Conservation (phyloP, 1,139 yeast genomes). For the Kurtzmaniella quercitrusa region DNA sequence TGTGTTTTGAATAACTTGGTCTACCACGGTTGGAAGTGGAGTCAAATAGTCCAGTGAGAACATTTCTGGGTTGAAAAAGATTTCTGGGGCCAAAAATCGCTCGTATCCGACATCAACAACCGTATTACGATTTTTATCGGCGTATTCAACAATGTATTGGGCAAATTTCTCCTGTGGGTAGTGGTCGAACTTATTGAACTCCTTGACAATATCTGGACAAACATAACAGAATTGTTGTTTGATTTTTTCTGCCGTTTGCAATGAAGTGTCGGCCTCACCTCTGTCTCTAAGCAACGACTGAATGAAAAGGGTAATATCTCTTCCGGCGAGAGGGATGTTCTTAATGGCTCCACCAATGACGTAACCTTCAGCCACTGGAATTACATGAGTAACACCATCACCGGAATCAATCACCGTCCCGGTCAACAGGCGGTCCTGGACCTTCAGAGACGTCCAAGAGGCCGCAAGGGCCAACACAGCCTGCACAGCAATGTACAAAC, state of each 20-base stretch:
- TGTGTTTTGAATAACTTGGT: conserved; percentile 88
- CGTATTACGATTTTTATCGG: conserved; percentile 62
- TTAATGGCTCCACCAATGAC: conserved; percentile 97
- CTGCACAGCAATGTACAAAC: conserved; percentile 95
- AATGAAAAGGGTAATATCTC: conserved; percentile 92
- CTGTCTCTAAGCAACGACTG: conserved; percentile 93
- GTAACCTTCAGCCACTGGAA: conserved; percentile 98
- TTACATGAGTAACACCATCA: conserved; percentile 97
- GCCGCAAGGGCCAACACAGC: conserved; percentile 98
- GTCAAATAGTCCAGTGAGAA: conserved; percentile 93
- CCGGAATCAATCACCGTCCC: conserved; percentile 99
- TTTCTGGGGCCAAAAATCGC: conserved; percentile 96
- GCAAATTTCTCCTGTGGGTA: conserved; percentile 89
- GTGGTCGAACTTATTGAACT: conserved; percentile 89
- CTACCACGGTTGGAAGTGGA: conserved; percentile 93
- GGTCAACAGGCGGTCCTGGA: conserved; percentile 88
- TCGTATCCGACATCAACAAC: conserved; percentile 94
- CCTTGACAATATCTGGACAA: conserved; percentile 95
- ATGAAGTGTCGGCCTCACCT: conserved; percentile 90
- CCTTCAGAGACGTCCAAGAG: conserved; percentile 97
- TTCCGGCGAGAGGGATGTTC: conserved; percentile 96
- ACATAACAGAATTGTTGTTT: conserved; percentile 97
- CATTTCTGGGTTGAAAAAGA: conserved; percentile 96
- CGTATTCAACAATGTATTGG: conserved; percentile 81
- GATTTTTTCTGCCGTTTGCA: conserved; percentile 93